Percentiles rank a stretch among this genome's conserved stretches.
Conservation (phyloP, 108 stramenopile genomes). For the Hondaea fermentalgiana region DNA sequence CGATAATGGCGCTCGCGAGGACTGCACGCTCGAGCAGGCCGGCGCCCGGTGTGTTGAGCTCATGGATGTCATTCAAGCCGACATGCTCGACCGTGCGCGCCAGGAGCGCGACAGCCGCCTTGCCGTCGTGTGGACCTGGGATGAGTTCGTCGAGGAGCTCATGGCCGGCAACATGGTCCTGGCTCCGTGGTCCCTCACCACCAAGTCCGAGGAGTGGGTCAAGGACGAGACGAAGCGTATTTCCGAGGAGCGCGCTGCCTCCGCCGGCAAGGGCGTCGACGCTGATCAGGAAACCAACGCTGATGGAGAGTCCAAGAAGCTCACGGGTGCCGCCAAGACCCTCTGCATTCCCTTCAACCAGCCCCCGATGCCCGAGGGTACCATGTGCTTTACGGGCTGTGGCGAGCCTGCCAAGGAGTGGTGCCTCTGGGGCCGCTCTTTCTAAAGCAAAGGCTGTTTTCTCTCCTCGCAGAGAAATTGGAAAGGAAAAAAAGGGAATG, state of each 20-base stretch:
- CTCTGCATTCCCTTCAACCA: slow-evolving; percentile 95
- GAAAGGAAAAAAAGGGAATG: too few relatives aligned
- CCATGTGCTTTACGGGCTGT: slow-evolving; percentile 84
- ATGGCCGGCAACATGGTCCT: slow-evolving; percentile 86
- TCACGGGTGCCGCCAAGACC: slow-evolving; percentile 70
- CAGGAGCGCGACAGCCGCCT: slow-evolving; percentile 78
- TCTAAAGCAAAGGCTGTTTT: slow-evolving; percentile 44
- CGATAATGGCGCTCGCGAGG: slow-evolving; percentile 26
- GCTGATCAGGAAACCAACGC: not conserved
- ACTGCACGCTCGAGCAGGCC: slow-evolving; percentile 48
- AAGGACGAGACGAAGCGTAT: slow-evolving; percentile 71
- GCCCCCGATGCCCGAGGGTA: slow-evolving; percentile 86
- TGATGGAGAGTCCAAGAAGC: not conserved
- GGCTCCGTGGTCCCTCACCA: slow-evolving; percentile 88
- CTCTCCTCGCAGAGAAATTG: too few relatives aligned
- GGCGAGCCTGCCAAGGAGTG: slow-evolving; percentile 90
- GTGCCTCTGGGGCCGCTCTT: slow-evolving; percentile 97
- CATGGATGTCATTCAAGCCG: slow-evolving; percentile 75
- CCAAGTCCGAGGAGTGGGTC: slow-evolving; percentile 95
- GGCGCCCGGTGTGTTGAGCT: slow-evolving; percentile 34
- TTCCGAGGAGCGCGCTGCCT: slow-evolving; percentile 68
- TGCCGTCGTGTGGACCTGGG: slow-evolving; percentile 87
- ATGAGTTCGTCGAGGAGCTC: slow-evolving; percentile 92
- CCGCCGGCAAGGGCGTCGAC: slow-evolving; percentile 10
- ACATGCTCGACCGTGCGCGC: slow-evolving; percentile 80